Evolutionary conservation across 768 basidiomycete species (phyloP).

Genomic region (Tephrocybe sp.): DNA sequence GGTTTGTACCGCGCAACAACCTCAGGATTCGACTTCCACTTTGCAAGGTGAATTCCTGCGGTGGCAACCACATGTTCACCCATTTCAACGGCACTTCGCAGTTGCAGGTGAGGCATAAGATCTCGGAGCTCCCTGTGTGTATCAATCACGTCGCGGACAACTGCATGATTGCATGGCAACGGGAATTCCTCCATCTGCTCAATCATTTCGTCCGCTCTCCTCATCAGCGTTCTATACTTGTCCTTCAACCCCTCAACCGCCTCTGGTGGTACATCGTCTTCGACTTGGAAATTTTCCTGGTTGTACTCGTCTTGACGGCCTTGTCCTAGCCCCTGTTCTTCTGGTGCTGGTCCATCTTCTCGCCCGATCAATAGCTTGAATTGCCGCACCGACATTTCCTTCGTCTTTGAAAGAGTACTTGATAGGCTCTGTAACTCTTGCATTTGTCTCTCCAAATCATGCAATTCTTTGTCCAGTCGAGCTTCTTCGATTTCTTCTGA

Average conservation of each 20-base stretch:
- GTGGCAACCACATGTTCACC: not conserved
- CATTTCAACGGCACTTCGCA: not conserved
- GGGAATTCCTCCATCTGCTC: conserved; percentile 2
- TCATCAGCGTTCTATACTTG: not conserved
- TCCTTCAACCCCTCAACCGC: not conserved
- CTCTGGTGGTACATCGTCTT: not conserved
- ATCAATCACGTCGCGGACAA: not conserved
- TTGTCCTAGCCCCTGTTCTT: not conserved
- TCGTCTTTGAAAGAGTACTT: not conserved
- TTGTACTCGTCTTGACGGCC: not conserved
- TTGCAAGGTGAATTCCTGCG: not conserved
- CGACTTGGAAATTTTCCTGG: not conserved
- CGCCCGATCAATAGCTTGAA: too few species aligned
- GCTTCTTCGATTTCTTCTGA: not conserved
- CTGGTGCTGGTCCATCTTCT: not conserved
- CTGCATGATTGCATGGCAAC: not conserved
- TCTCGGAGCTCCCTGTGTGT: not conserved
- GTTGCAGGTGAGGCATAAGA: not conserved
- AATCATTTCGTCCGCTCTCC: not conserved
- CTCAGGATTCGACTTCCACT: not conserved
- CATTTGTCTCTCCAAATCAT: not conserved
- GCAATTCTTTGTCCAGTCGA: not conserved
- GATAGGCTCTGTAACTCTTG: not conserved
- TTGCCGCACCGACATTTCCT: too few species aligned
- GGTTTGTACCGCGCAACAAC: too few species aligned